Evolutionary conservation across 2,329 filamentous ascomycete species (phyloP).

Genomic region (Aspergillus latus): DNA sequence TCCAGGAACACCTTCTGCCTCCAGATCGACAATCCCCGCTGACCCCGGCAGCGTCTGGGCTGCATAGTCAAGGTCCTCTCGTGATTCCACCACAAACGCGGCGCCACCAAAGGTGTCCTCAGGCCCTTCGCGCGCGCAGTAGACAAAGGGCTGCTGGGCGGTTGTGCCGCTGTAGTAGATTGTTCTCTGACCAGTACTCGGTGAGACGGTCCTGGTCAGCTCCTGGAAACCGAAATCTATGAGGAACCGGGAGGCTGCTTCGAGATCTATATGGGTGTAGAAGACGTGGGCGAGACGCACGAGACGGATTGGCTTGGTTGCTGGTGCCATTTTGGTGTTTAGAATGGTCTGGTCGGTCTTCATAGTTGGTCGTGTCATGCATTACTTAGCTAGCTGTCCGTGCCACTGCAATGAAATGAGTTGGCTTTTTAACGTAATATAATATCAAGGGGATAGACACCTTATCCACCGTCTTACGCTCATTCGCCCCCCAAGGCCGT

Average conservation of each 20-base stretch:
- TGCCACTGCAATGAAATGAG: too few species aligned
- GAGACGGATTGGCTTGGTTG: too few species aligned
- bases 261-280: neutral
- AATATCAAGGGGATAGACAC: too few species aligned
- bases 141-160: slow-evolving; percentile 17
- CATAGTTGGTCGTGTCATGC: too few species aligned
- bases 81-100: slow-evolving; percentile 45
- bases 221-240: neutral
- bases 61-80: slow-evolving; percentile 45
- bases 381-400: too few species aligned
- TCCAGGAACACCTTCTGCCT: slow-evolving; percentile 40
- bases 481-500: too few species aligned
- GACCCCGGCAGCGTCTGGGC: slow-evolving; percentile 28
- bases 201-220: too few species aligned
- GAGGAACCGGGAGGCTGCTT: neutral
- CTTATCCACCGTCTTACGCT: too few species aligned
- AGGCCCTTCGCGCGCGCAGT: slow-evolving; percentile 21
- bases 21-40: slow-evolving; percentile 23
- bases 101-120: slow-evolving; percentile 37
- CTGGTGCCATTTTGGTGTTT: too few species aligned
- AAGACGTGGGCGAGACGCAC: neutral
- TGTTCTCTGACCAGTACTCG: neutral
- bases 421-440: too few species aligned
- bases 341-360: too few species aligned
- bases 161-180: neutral